phyloP scores from a whole-genome alignment of 2,329 filamentous ascomycete species.

The Diplodia mutila region DNA sequence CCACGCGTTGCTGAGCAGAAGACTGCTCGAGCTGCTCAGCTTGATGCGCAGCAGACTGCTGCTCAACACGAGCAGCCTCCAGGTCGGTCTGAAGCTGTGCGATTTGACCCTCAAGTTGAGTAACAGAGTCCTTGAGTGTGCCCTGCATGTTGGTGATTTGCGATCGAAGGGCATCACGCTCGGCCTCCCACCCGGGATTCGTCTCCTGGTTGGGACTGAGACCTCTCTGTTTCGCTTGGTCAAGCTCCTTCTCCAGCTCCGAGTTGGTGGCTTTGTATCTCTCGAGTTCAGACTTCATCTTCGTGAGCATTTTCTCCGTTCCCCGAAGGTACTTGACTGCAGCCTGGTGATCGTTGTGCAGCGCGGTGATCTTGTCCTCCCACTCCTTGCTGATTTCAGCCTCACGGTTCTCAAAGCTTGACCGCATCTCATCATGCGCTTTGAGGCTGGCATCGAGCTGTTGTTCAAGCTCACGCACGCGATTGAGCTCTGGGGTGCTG shows the following conservation, averaged over 20 bases:
- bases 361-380: conserved; percentile 87
- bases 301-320: conserved; percentile 98
- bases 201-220: conserved; percentile 47
- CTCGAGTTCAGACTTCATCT: conserved; percentile 95
- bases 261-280: conserved; percentile 87
- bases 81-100: conserved; percentile 71
- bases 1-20: conserved; percentile 61
- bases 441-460: conserved; percentile 78
- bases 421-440: conserved; percentile 83
- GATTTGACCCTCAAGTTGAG: conserved; percentile 73
- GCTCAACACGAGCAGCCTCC: conserved; percentile 65
- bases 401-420: conserved; percentile 74
- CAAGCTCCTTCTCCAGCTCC: conserved; percentile 81
- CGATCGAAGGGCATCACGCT: conserved; percentile 68
- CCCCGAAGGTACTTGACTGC: conserved; percentile 98
- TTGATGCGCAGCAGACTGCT: conserved; percentile 64
- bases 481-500: conserved; percentile 75
- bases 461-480: conserved; percentile 83
- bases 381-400: conserved; percentile 88
- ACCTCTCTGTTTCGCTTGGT: conserved; percentile 53
- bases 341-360: conserved; percentile 97
- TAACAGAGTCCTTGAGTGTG: conserved; percentile 68
- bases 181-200: conserved; percentile 71
- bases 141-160: conserved; percentile 72
- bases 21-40: conserved; percentile 58